Base-by-base conservation (phyloP, 768 basidiomycete species). In the Pseudohyphozyma bogoriensis region DNA sequence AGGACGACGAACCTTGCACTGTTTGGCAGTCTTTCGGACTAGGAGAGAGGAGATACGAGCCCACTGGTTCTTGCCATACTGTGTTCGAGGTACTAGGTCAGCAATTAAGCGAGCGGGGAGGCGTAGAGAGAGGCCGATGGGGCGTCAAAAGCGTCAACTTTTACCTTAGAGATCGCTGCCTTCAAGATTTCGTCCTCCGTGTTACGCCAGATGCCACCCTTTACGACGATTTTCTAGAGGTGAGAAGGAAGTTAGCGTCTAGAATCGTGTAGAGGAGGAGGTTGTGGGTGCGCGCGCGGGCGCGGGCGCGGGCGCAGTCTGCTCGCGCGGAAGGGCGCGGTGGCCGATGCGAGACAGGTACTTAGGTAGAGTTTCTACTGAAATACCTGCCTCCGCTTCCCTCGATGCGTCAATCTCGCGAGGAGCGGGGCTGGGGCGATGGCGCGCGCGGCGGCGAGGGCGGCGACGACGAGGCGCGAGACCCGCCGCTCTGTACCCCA, bases 41-140 rank as follows among this genome's bases (percentile, higher is more conserved):
- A 99, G 82, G 33, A 99, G 79, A 35, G 93, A 97, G 15, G 91
- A 95, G 72, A 99, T 97, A 69, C 93, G 90, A 31, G 93, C 93
- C 92, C 90, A 93, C 79, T 93, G 90, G 71, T 93, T 92, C 77
- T 92, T 91, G 70, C 89, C 89, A 69, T 92, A 92, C 79, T 92
- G 90, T 65, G 88, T 87, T 13, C 24, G 18, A 28, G 12, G 7
- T 15, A 29, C 26, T 26, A 52, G 47, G 22, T 22, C 18, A 24
- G 31, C 15, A 3, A 5, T 7, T 10, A 29, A 22, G 45, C 2
- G 5, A 24, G 33, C 31, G 13, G 20, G 3, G 29, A n/a, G 18
- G 4, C 7, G 31, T 5, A 11, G 33, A 2, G 55, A 35, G 20
- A 39, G 13, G 31, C 29, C 37, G 47, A 20, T 42, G 42, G 16